These are phyloP conservation scores for Nannochloris sp. DNA, from an alignment of 139 green algal genomes.

Conservation along the genomic window DNA sequence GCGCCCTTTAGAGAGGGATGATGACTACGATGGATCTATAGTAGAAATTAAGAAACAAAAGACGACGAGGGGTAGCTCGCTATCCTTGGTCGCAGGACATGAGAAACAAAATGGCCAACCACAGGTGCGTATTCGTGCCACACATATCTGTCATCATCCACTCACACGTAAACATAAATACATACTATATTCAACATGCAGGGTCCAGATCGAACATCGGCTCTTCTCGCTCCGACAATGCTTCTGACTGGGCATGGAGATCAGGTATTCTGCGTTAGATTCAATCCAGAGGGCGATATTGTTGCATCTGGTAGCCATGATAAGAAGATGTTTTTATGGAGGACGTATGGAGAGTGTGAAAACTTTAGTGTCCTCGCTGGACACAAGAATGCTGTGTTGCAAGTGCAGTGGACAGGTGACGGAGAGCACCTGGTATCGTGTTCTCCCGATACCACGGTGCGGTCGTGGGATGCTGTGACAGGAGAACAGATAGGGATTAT, in stretches of 20 bases:
- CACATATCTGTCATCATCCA: too few species aligned
- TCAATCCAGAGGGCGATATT: slow-evolving; percentile 67
- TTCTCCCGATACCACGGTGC: slow-evolving; percentile 76
- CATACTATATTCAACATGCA: too few species aligned
- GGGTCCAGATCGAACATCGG: slow-evolving; percentile 38
- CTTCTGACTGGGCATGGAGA: slow-evolving; percentile 71
- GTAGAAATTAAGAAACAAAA: background rate
- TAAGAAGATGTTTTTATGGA: slow-evolving; percentile 82
- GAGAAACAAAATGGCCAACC: background rate
- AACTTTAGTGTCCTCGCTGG: slow-evolving; percentile 93
- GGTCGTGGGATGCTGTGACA: slow-evolving; percentile 61
- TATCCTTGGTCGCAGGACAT: too few species aligned
- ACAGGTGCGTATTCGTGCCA: too few species aligned
- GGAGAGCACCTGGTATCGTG: slow-evolving; percentile 69
- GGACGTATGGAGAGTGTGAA: slow-evolving; percentile 71
- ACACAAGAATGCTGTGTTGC: slow-evolving; percentile 88
- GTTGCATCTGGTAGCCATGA: slow-evolving; percentile 76
- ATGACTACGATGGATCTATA: background rate
- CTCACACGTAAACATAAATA: too few species aligned
- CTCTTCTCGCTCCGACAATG: slow-evolving; percentile 74
- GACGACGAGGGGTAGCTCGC: background rate
- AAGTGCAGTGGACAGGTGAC: slow-evolving; percentile 84
- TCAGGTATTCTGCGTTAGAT: slow-evolving; percentile 71
- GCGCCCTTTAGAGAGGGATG: background rate
- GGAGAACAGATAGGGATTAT: slow-evolving; percentile 75